Conservation (phyloP, 768 basidiomycete species). For the Pisolithus tinctorius region DNA sequence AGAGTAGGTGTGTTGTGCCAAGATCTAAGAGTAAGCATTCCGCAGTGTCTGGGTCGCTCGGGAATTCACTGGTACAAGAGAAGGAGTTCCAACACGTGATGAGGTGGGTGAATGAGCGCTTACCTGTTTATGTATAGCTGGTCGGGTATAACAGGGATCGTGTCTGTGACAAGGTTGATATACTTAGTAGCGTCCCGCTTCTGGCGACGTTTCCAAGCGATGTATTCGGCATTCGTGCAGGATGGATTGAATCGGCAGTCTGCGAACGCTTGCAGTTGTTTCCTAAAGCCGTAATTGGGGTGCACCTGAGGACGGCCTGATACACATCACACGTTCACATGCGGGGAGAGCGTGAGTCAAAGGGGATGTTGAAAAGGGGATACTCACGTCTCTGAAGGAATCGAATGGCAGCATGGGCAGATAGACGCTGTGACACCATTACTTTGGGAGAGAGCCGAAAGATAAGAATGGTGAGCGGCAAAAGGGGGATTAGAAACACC, state of each 20-base stretch:
- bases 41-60: conserved; percentile 43
- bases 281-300: conserved; percentile 47
- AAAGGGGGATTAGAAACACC: background rate
- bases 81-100: background rate
- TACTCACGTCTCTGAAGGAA: conserved; percentile 44
- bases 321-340: conserved; percentile 1
- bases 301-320: conserved; percentile 33
- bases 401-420: conserved; percentile 37
- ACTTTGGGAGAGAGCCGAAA: conserved; percentile 27
- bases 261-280: conserved; percentile 49
- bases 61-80: conserved; percentile 43
- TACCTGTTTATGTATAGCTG: conserved; percentile 49
- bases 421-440: conserved; percentile 41
- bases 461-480: conserved; percentile 1
- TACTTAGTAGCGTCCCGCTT: conserved; percentile 47
- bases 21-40: conserved; percentile 45
- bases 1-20: conserved; percentile 47
- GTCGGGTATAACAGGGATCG: conserved; percentile 43
- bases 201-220: conserved; percentile 52
- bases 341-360: background rate
- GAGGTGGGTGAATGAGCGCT: background rate
- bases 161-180: conserved; percentile 45
- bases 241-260: conserved; percentile 44
- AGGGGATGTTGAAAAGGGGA: background rate
- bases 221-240: conserved; percentile 38